Evolutionary conservation across 2,329 filamentous ascomycete species (phyloP), one percentile per base, ranked within the genome.

Genomic region (Amylocarpus encephaloides): DNA sequence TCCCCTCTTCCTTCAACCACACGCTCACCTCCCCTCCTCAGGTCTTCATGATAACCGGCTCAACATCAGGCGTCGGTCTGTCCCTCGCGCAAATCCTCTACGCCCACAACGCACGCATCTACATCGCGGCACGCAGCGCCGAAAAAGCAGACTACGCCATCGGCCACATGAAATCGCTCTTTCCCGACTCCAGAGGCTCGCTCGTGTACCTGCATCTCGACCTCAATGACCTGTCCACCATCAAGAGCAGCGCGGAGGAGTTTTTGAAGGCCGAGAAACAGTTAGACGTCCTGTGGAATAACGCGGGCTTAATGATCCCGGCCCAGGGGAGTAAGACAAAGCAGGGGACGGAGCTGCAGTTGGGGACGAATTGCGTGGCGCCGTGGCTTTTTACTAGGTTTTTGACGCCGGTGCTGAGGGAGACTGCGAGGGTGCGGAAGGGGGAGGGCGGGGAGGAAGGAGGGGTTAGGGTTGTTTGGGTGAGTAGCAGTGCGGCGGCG

Each of bases 101-200:
- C 57, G 54, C 58, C 22, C 64, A 68, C 33, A 68, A 70, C 51
- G 73, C 68, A 32, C 72, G 66, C 44, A 69, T 75, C 34, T 75
- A 73, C 56, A 56, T 74, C 16, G 67, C 68, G 11, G 70, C 67
- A 2, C 69, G 73, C 18, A 69, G 67, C 1, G 60, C 67, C 44
- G 59, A 64, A 5, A 74, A 72, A 54, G 66, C 68, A 1, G 52
- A 55, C 13, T 56, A 48, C 6, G 70, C 71, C 4, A 74, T 76
- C 46, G 51, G 59, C 5, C 58, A 63, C 5, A 72, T 76, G 54
- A 65, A 68, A 43, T 36, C 59, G 1, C 45, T 57, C 1, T 59
- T 58, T 5, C 59, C 59, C 2, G 50, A 57, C 1, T 68, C 67
- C 1, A 63, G 53, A 32, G 71, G 71, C 26, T 34, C 57, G 16